phyloP scores from a whole-genome alignment of 75 land plant genomes.

The Ceratopteris richardii region DNA sequence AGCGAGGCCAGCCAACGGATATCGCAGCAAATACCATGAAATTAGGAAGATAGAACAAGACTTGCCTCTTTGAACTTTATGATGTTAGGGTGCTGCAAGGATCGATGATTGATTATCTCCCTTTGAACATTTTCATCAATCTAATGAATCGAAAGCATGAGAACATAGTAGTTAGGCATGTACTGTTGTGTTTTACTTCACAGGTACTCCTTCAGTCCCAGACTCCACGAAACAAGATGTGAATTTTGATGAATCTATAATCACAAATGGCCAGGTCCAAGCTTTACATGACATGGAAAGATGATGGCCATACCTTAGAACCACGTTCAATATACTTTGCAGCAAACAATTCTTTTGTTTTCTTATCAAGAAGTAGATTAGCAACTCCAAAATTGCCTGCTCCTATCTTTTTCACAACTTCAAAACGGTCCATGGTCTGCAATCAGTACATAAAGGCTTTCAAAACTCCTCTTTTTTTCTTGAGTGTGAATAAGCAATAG shows the following conservation, averaged over 20 bases:
- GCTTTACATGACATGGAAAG: no score
- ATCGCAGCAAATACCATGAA: background rate
- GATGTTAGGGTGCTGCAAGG: conserved; percentile 55
- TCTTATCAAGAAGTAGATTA: conserved; percentile 20
- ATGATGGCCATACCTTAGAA: conserved; percentile 16
- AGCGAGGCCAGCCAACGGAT: no score
- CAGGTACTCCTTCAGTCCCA: no score
- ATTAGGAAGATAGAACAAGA: conserved; percentile 3
- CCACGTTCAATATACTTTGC: conserved; percentile 42
- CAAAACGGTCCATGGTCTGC: conserved; percentile 23
- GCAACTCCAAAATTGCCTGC: conserved; percentile 40
- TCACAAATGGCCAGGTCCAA: no score
- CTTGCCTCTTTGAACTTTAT: conserved; percentile 54
- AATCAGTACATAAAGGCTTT: no score
- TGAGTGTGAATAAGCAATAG: no score
- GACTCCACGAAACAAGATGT: no score
- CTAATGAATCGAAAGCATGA: conserved; percentile 14
- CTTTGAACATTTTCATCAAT: conserved; percentile 62
- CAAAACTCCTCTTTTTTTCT: no score
- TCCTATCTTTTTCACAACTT: conserved; percentile 35
- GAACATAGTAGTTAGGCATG: no score
- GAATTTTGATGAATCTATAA: no score
- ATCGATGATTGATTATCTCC: conserved; percentile 57
- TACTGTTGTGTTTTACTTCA: no score
- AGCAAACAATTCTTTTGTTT: conserved; percentile 33